phyloP scores from a whole-genome alignment of 2,329 filamentous ascomycete species.

The Cercospora zeina region DNA sequence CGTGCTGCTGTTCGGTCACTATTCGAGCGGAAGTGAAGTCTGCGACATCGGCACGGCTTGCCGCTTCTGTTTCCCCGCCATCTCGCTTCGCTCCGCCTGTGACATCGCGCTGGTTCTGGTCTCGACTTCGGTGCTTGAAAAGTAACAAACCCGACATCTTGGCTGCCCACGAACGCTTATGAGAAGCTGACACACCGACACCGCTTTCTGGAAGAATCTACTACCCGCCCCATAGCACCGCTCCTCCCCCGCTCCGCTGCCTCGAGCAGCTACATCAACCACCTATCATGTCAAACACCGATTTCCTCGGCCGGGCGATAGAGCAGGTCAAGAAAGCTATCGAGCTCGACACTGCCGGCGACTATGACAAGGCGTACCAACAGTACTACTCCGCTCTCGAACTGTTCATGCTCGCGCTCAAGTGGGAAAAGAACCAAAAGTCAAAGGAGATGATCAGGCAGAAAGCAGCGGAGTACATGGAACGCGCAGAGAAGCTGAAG shows the following conservation, averaged over 20 bases:
- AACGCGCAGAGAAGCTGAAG: slow-evolving; percentile 97
- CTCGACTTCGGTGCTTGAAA: slow-evolving; percentile 12
- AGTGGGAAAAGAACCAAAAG: slow-evolving; percentile 99
- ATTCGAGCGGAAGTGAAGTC: slow-evolving; percentile 7
- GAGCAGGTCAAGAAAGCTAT: slow-evolving; percentile 97
- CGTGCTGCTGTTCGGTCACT: neutral
- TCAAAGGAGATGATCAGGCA: slow-evolving; percentile 96
- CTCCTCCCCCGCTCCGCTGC: slow-evolving; percentile 11
- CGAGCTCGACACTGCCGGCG: slow-evolving; percentile 88
- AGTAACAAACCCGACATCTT: slow-evolving; percentile 8
- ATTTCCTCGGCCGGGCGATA: slow-evolving; percentile 95
- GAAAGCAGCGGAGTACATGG: slow-evolving; percentile 96
- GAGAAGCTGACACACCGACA: neutral
- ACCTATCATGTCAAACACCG: slow-evolving; percentile 79
- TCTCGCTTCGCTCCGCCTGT: slow-evolving; percentile 17
- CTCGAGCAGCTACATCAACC: slow-evolving; percentile 14
- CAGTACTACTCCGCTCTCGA: slow-evolving; percentile 94
- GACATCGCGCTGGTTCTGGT: slow-evolving; percentile 9
- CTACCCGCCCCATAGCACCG: neutral
- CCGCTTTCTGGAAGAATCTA: neutral
- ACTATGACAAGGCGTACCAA: slow-evolving; percentile 97
- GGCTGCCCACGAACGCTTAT: neutral
- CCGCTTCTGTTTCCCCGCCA: slow-evolving; percentile 20
- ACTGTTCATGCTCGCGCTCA: slow-evolving; percentile 96
- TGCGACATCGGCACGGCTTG: slow-evolving; percentile 8